A percentile compares a stretch with the other conserved stretches of the same genome.
phyloP scores from a whole-genome alignment of 1,284 basidiomycete species.

The Ustilago nuda region DNA sequence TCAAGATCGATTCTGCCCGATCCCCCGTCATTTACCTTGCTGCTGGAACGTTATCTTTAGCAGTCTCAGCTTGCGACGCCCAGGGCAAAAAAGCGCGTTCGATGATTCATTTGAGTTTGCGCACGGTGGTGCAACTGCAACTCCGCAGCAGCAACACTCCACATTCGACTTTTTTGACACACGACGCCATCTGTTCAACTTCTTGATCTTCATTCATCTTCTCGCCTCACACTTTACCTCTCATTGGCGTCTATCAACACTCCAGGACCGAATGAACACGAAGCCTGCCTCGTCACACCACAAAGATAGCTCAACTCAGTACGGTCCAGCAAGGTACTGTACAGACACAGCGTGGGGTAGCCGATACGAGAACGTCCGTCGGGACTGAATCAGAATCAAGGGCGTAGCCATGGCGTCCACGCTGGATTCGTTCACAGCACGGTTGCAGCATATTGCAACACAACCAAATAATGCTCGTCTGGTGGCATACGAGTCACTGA shows the following conservation, averaged over 20 bases:
- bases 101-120: background rate
- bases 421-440: constrained; percentile 23
- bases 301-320: background rate
- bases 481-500: constrained; percentile 25
- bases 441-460: constrained; percentile 33
- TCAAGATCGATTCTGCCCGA: too few relatives aligned
- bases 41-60: too few relatives aligned
- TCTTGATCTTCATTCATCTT: background rate
- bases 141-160: constrained; percentile 8
- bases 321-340: background rate
- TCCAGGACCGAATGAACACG: background rate
- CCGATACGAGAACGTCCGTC: background rate
- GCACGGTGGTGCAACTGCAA: constrained; percentile 11
- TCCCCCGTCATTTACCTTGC: too few relatives aligned
- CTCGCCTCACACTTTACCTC: background rate
- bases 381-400: background rate
- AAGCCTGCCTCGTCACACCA: background rate
- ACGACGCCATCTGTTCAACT: background rate
- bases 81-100: background rate
- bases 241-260: background rate
- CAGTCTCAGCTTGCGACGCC: too few relatives aligned
- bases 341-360: background rate
- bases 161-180: background rate
- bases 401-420: constrained; percentile 21
- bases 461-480: constrained; percentile 40